A percentile compares a stretch with the other conserved stretches of the same genome.
phyloP scores from a whole-genome alignment of 2,329 filamentous ascomycete species.

The Verticillium isaacii region DNA sequence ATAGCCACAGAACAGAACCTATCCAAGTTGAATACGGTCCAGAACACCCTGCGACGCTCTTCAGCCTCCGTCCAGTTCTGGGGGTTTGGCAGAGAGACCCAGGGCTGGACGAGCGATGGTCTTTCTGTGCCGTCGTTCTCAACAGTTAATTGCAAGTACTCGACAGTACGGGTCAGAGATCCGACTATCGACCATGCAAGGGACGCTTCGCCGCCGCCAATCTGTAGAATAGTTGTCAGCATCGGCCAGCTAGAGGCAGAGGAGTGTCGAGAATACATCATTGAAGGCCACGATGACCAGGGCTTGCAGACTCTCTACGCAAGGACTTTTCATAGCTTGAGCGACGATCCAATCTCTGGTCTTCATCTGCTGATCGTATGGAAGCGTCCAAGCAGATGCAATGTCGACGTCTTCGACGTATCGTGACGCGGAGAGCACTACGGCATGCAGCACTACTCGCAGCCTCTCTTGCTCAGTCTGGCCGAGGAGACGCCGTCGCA shows the following conservation, averaged over 20 bases:
- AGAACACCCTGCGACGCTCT: slow-evolving; percentile 29
- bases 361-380: slow-evolving; percentile 15
- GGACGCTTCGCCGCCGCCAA: slow-evolving; percentile 8
- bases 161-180: slow-evolving; percentile 11
- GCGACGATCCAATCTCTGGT: slow-evolving; percentile 17
- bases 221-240: slow-evolving; percentile 21
- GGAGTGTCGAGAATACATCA: slow-evolving; percentile 22
- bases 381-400: slow-evolving; percentile 2
- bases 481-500: slow-evolving; percentile 18
- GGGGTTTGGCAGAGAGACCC: slow-evolving; percentile 18
- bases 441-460: slow-evolving; percentile 27
- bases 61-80: slow-evolving; percentile 21
- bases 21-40: slow-evolving; percentile 29
- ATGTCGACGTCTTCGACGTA: slow-evolving; percentile 21
- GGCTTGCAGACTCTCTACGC: slow-evolving; percentile 26
- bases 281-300: slow-evolving; percentile 27
- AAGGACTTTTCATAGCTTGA: slow-evolving; percentile 20
- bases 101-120: slow-evolving; percentile 20
- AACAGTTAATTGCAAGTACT: slow-evolving; percentile 18
- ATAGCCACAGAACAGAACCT: slow-evolving; percentile 25
- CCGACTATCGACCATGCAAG: slow-evolving; percentile 11
- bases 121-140: slow-evolving; percentile 15
- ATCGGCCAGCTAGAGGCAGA: slow-evolving; percentile 20
- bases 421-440: slow-evolving; percentile 20
- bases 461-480: slow-evolving; percentile 17